Evolutionary conservation across 1,284 basidiomycete genomes (phyloP).

Genomic region (Spongispora temasekensis): DNA sequence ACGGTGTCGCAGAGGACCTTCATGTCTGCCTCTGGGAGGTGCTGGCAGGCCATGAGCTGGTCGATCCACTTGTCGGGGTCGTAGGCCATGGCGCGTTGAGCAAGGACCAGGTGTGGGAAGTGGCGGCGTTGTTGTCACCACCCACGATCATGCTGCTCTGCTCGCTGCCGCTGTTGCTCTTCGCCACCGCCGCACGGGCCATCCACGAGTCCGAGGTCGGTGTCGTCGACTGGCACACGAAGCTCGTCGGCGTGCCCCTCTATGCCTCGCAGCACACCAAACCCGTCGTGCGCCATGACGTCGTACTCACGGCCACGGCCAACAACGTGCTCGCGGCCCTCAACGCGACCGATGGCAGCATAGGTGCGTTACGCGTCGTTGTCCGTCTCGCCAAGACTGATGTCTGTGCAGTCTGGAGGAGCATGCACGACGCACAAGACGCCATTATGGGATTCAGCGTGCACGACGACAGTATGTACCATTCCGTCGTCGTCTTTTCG

Average conservation of each 20-base stretch:
- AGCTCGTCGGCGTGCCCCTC: conserved; percentile 71
- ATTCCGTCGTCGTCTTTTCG: background rate
- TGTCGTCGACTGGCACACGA: conserved; percentile 84
- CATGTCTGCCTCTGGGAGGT: conserved; percentile 92
- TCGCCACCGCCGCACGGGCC: conserved; percentile 35
- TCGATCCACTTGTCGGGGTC: conserved; percentile 75
- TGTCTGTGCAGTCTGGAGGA: conserved; percentile 71
- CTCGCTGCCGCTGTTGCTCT: conserved; percentile 13
- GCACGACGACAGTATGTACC: conserved; percentile 56
- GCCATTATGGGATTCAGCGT: conserved; percentile 69
- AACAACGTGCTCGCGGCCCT: conserved; percentile 82
- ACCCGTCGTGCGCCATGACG: conserved; percentile 57
- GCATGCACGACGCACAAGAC: conserved; percentile 69
- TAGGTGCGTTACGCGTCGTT: conserved; percentile 49
- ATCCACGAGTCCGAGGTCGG: conserved; percentile 77
- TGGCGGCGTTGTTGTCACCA: background rate
- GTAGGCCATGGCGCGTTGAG: conserved; percentile 33
- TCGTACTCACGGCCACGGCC: conserved; percentile 70
- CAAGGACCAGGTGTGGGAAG: conserved; percentile 23
- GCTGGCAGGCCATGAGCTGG: conserved; percentile 81
- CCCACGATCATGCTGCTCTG: conserved; percentile 23
- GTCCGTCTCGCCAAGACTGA: conserved; percentile 6
- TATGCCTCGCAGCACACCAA: conserved; percentile 46
- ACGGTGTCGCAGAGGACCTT: conserved; percentile 88
- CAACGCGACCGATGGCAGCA: conserved; percentile 67